Conservation (phyloP, 176 grass and related monocot species). For the Carex pumila region DNA sequence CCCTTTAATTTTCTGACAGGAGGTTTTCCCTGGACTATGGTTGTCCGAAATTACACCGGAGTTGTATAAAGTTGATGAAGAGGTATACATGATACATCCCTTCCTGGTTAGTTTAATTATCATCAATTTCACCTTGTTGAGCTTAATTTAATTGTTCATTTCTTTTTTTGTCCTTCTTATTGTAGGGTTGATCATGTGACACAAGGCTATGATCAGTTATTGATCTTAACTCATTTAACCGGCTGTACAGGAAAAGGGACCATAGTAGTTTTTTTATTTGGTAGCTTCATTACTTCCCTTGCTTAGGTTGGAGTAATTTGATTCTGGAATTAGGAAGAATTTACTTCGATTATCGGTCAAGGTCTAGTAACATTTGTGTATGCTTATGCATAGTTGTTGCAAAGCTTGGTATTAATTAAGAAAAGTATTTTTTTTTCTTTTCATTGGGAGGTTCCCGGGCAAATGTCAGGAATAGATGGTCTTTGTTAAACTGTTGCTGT, state of each 20-base stretch:
- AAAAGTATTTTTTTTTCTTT: background rate
- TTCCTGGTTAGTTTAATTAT: background rate
- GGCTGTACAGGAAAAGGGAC: slow-evolving; percentile 7
- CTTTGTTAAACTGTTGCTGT: background rate
- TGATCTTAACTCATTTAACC: slow-evolving; percentile 12
- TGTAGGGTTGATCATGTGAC: background rate
- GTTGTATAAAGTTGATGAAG: slow-evolving; percentile 21
- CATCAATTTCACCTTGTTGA: background rate
- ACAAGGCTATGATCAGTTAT: background rate
- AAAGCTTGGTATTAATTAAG: background rate
- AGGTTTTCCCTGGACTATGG: slow-evolving; percentile 11
- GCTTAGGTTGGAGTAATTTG: background rate
- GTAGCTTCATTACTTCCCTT: background rate
- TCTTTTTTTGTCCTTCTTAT: background rate
- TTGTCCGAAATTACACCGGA: slow-evolving; percentile 17
- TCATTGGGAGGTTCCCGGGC: background rate
- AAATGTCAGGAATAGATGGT: background rate
- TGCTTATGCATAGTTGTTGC: background rate
- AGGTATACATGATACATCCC: background rate
- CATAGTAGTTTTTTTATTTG: background rate
- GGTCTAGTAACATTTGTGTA: background rate
- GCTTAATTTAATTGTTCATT: background rate
- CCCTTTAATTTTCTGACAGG: slow-evolving; percentile 9
- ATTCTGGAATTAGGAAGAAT: slow-evolving; percentile 1
- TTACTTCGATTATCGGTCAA: background rate